phyloP scores from a whole-genome alignment of 805 yeast species.

The Ogataea allantospora region DNA sequence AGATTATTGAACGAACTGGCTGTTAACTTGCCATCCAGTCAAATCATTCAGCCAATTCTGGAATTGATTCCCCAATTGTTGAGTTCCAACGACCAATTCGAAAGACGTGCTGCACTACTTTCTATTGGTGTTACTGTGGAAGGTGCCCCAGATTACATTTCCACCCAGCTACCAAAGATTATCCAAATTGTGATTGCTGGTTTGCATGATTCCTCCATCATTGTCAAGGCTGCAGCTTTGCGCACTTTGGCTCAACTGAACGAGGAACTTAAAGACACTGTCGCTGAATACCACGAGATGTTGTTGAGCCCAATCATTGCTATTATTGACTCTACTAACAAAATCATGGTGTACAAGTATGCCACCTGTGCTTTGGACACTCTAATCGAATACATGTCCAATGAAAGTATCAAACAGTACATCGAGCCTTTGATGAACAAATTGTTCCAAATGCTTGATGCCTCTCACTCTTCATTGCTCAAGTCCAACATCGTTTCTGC shows the following conservation, averaged over 20 bases:
- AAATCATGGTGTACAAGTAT: slow-evolving; percentile 79
- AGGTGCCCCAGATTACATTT: slow-evolving; percentile 92
- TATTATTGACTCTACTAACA: slow-evolving; percentile 82
- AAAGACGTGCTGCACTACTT: slow-evolving; percentile 84
- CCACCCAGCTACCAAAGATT: slow-evolving; percentile 70
- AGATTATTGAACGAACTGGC: slow-evolving; percentile 78
- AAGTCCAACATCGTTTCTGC: slow-evolving; percentile 87
- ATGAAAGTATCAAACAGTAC: slow-evolving; percentile 76
- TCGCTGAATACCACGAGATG: slow-evolving; percentile 79
- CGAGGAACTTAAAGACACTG: slow-evolving; percentile 76
- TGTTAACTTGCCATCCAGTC: slow-evolving; percentile 86
- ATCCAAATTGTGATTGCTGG: slow-evolving; percentile 74
- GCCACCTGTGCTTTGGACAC: slow-evolving; percentile 93
- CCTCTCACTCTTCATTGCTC: slow-evolving; percentile 70
- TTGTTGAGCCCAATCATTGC: slow-evolving; percentile 83
- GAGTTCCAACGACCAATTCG: slow-evolving; percentile 63
- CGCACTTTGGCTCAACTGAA: slow-evolving; percentile 77
- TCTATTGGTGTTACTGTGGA: slow-evolving; percentile 79
- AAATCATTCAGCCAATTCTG: slow-evolving; percentile 78
- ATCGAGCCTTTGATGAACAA: slow-evolving; percentile 89
- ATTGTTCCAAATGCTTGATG: slow-evolving; percentile 76
- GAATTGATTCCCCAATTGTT: slow-evolving; percentile 59
- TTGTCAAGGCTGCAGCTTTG: slow-evolving; percentile 84
- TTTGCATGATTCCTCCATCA: slow-evolving; percentile 66
- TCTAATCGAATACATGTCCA: slow-evolving; percentile 84